Evolutionary conservation across 768 basidiomycete genomes (phyloP), one percentile per base, ranked within the genome.

Genomic region (Russula lepida): DNA sequence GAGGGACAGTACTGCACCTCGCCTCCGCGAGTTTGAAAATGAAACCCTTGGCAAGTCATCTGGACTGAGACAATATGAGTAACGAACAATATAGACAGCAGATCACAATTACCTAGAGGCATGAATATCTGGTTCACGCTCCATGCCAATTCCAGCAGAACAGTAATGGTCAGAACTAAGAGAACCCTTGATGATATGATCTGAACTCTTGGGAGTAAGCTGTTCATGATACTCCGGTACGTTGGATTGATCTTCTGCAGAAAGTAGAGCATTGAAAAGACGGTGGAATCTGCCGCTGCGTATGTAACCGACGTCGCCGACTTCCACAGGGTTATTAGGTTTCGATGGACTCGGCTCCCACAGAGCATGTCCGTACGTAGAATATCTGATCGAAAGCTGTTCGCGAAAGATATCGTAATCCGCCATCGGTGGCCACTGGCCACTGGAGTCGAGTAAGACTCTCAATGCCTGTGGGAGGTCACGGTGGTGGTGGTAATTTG

Each of bases 241-340:
- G 15, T 23, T 27, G 37, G 39, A 54, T 25, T 43, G 55, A 48
- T 64, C 39, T 17, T 56, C 4, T n/a, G 32, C 46, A 4, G 64
- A 48, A 21, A 50, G 39, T 2, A 62, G 46, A 28, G 39, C 43
- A 46, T 62, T 68, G 56, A 65, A 68, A 7, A 67, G 56, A 41
- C 58, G 58, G 15, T 61, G 59, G 33, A 67, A 68, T 27, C 41
- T 25, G 33, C 67, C 67, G 4, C 37, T 33, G 25, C 59, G 58
- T n/a, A 64, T 47, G 32, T 32, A 68, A 17, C 66, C 67, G 12
- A 67, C 67, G 52, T 68, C 64, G 32, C 67, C 67, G 15, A 67
- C 56, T 27, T 60, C 46, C 13, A 68, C 58, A 37, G 35, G 35
- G 13, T 17, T 37, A 17, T 37, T 2, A n/a, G 54, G 12, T 28